Percentiles rank a stretch among this genome's conserved stretches.
Conservation (phyloP, 129 eudicot species). For the Saposhnikovia divaricata region DNA sequence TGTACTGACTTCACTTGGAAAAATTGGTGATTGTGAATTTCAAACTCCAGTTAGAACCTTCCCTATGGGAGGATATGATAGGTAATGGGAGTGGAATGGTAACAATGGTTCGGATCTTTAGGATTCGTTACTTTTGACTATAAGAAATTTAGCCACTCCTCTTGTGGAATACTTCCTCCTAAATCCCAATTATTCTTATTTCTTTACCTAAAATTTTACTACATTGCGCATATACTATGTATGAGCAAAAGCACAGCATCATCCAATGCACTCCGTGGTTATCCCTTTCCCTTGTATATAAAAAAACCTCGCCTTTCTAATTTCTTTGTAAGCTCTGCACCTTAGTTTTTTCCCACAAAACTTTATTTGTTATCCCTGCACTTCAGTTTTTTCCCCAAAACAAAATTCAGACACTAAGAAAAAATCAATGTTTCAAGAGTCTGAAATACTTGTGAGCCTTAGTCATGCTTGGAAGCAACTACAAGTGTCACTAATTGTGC, state of each 20-base stretch:
- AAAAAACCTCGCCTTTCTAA: neutral
- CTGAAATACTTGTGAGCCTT: constrained; percentile 26
- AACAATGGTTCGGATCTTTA: too few species aligned
- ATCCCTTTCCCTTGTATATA: constrained; percentile 10
- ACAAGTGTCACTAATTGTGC: constrained; percentile 44
- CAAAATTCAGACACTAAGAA: constrained; percentile 31
- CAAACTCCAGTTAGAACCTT: too few species aligned
- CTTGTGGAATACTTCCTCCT: constrained; percentile 30
- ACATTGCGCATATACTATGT: constrained; percentile 30
- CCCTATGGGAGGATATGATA: too few species aligned
- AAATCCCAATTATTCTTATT: constrained; percentile 26
- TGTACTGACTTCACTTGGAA: too few species aligned
- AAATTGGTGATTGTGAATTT: too few species aligned
- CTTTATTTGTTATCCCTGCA: neutral
- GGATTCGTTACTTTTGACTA: too few species aligned
- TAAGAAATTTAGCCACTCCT: constrained; percentile 14
- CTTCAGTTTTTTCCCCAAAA: neutral
- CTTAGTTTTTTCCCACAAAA: neutral
- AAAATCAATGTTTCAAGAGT: constrained; percentile 28
- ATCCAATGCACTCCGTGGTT: neutral
- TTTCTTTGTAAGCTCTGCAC: neutral
- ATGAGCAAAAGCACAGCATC: constrained; percentile 1
- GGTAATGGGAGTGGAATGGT: too few species aligned
- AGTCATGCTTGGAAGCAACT: constrained; percentile 39
- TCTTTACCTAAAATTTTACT: constrained; percentile 26